A percentile compares a stretch with the other conserved stretches of the same genome.
These are phyloP conservation scores for Solanum chaucha DNA, from an alignment of 257 asterid species.

Conservation along the genomic window DNA sequence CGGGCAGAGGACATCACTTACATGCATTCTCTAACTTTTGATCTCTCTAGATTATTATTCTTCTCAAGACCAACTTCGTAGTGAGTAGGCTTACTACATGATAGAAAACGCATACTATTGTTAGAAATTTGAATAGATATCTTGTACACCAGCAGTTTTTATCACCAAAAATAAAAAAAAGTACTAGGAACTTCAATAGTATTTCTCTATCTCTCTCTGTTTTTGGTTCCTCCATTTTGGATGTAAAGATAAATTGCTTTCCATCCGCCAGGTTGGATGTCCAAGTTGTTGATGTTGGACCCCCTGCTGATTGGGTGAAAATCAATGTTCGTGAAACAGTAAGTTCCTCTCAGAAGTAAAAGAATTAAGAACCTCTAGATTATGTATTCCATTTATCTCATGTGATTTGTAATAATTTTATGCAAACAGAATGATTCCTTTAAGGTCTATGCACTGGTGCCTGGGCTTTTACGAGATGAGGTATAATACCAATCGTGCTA, in stretches of 20 bases:
- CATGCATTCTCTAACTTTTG: background rate
- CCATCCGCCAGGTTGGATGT: slow-evolving; percentile 35
- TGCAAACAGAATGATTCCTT: slow-evolving; percentile 56
- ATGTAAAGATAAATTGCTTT: background rate
- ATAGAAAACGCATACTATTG: background rate
- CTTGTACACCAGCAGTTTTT: background rate
- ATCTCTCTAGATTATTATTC: background rate
- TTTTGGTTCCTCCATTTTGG: background rate
- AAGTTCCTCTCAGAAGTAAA: slow-evolving; percentile 15
- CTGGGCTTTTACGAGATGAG: slow-evolving; percentile 86
- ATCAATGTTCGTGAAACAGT: slow-evolving; percentile 76
- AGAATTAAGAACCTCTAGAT: background rate
- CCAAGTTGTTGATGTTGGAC: slow-evolving; percentile 71
- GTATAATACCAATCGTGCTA: slow-evolving; percentile 12
- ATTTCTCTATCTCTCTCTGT: background rate
- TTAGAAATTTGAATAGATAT: background rate
- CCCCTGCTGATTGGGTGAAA: slow-evolving; percentile 93
- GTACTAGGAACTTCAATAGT: background rate
- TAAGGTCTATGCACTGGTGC: slow-evolving; percentile 81
- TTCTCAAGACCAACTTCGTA: background rate
- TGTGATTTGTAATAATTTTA: background rate
- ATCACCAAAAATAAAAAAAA: background rate
- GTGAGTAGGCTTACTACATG: background rate
- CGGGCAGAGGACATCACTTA: background rate
- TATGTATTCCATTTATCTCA: background rate